Base-by-base conservation (phyloP, 441 rosid genomes). In the Eruca vesicaria region DNA sequence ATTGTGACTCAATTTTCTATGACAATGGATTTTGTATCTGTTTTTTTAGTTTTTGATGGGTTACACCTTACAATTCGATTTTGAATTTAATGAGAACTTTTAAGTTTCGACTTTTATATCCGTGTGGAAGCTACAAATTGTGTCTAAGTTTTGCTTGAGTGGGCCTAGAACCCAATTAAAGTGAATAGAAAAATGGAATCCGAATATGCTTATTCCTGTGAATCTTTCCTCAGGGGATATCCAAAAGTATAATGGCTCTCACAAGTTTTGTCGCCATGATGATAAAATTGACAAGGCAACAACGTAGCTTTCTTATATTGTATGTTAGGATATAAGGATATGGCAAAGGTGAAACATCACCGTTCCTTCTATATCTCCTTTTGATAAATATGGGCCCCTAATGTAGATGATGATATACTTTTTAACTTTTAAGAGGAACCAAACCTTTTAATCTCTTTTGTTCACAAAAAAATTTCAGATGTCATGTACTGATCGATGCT, bases 241-340 rank as follows among this genome's bases (percentile, higher is more conserved):
- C 8, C 64, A 32, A 38, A 9, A 73, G 57, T 52, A 28, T 23
- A 6, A 16, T 29, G 58, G 45, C 21, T 41, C 58, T 41, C 71
- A 5, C 48, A 23, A 16, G 33, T 65, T 16, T 62, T 32, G 28
- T 21, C n/a, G 28, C 43, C 50, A 32, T 20, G 65, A 56, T 69
- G 18, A n/a, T 23, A 68, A 60, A n/a, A 31, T 50, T 21, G 55
- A n/a, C 63, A 68, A 61, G 32, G 56, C 58, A 6, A 68, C 18
- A 68, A 74, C n/a, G 41, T 66, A 48, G 72, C 72, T 74, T 61
- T 64, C 55, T 23, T 55, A n/a, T 52, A 18, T 36, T 48, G 16
- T 35, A 9, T 3, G 70, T 16, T 41, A 16, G 56, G 68, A 75
- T 68, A 67, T 32, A 33, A 35, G 78, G 68, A 62, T 69, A 62